Base-by-base conservation (phyloP, 78 protist species). In the Dictyostelium brefeldianum region DNA sequence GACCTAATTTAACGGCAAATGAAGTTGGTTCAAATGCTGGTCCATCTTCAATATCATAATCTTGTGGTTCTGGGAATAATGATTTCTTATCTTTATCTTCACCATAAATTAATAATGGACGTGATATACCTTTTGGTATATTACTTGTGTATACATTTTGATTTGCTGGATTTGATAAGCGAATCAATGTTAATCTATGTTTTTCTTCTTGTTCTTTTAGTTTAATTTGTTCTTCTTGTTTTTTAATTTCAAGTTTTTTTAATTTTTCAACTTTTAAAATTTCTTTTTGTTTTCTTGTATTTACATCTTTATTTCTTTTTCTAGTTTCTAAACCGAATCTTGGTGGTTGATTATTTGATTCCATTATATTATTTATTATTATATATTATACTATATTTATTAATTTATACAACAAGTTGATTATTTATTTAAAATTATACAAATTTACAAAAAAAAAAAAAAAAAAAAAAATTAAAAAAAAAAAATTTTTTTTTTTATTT, bases 311-410 rank as follows among this genome's bases (percentile, higher is more conserved):
- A 22, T 70, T 70, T 70, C 80, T 82, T 69, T 62, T 62, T 82
- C 90, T 82, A 50, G 80, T 69, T 15, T 82, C 90, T 11, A 82
- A 41, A 22, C 90, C 90, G 50, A 82, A 82, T 82, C 90, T 82
- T 82, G 90, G 90, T 65, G 90, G 90, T 80, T 80, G 73, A 36
- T 59, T 59, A 11, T 29, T 20, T 62, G 36, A 62, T 62, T 62
- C 70, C 70, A 62, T 62, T 62, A 25, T 62, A 29, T 29, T 69
- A 12, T 69, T 17, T 70, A 36, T 70, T 59, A 22, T 22, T 11
- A 22, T 57, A 22, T n/a, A 25, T 62, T 22, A 6, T n/a, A n/a
- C 9, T 62, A 11, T 62, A 3, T 20, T 62, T 2, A 22, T 62
- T 8, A 9, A 1, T 57, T n/a, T 57, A 8, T n/a, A 1, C 10